These are phyloP conservation scores for Colletotrichum liaoningense DNA, from an alignment of 2,329 filamentous ascomycete species.

Conservation along the genomic window DNA sequence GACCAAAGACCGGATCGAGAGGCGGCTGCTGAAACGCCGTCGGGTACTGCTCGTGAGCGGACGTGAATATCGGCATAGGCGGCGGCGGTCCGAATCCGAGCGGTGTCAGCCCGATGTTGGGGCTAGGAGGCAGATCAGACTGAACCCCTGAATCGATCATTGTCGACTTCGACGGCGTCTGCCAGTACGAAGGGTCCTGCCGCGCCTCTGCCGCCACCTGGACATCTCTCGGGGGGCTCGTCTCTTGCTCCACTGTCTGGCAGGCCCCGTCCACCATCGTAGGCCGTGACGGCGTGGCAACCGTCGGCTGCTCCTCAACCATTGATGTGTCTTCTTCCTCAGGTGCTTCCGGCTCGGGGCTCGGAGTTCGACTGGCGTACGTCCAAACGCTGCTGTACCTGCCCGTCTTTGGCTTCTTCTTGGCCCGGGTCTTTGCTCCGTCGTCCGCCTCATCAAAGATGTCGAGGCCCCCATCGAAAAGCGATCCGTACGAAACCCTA, in stretches of 20 bases:
- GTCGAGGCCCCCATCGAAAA: slow-evolving; percentile 73
- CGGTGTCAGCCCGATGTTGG: background rate
- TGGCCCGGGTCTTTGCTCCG: slow-evolving; percentile 67
- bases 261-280: slow-evolving; percentile 45
- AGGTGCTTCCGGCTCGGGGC: slow-evolving; percentile 66
- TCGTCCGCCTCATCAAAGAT: slow-evolving; percentile 76
- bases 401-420: slow-evolving; percentile 78
- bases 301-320: slow-evolving; percentile 13
- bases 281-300: slow-evolving; percentile 34
- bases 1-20: slow-evolving; percentile 13
- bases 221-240: slow-evolving; percentile 34
- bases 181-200: slow-evolving; percentile 13
- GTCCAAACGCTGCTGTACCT: slow-evolving; percentile 78
- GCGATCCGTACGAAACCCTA: slow-evolving; percentile 75
- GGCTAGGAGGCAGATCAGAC: slow-evolving; percentile 5
- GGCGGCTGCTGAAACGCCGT: slow-evolving; percentile 24
- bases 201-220: slow-evolving; percentile 33
- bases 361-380: slow-evolving; percentile 77
- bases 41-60: slow-evolving; percentile 17
- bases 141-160: slow-evolving; percentile 33
- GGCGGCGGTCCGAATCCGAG: slow-evolving; percentile 9
- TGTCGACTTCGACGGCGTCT: slow-evolving; percentile 28
- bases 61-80: slow-evolving; percentile 22
- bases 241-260: slow-evolving; percentile 44
- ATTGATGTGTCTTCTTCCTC: slow-evolving; percentile 38